phyloP scores from a whole-genome alignment of 1,284 basidiomycete genomes.

The Bondarzewia mesenterica region DNA sequence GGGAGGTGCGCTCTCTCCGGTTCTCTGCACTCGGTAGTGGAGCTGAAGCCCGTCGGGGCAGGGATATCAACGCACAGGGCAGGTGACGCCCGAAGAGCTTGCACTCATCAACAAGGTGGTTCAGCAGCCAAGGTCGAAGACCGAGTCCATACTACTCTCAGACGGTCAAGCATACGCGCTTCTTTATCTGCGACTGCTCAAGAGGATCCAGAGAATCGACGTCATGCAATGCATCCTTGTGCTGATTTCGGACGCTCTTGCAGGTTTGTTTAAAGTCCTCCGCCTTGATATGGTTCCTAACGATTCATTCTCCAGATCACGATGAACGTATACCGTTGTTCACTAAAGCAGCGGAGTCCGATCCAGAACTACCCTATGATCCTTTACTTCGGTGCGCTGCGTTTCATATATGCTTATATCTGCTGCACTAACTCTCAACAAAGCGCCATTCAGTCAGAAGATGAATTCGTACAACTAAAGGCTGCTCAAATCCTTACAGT shows the following conservation, averaged over 20 bases:
- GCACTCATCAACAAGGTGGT: conserved; percentile 87
- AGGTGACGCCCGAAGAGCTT: conserved; percentile 86
- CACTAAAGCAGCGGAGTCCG: conserved; percentile 44
- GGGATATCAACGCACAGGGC: conserved; percentile 93
- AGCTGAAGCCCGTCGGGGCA: conserved; percentile 22
- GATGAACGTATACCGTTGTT: conserved; percentile 76
- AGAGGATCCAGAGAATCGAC: conserved; percentile 89
- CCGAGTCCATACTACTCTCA: conserved; percentile 66
- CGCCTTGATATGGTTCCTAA: neutral
- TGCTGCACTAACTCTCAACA: conserved; percentile 1
- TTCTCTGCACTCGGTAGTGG: neutral
- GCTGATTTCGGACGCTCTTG: conserved; percentile 84
- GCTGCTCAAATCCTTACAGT: conserved; percentile 84
- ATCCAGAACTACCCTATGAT: conserved; percentile 78
- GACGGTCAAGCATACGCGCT: conserved; percentile 79
- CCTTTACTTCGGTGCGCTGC: conserved; percentile 69
- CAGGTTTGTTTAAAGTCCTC: conserved; percentile 40
- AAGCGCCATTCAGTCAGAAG: conserved; percentile 78
- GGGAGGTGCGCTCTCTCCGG: conserved; percentile 64
- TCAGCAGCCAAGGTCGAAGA: conserved; percentile 68
- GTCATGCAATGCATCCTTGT: conserved; percentile 93
- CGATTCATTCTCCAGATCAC: conserved; percentile 43
- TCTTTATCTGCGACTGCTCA: conserved; percentile 87
- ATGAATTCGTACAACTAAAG: conserved; percentile 92
- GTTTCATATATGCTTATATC: neutral